Evolutionary conservation across 805 yeast genomes (phyloP), one percentile per base, ranked within the genome.

Genomic region (Torulaspora gathmanii): DNA sequence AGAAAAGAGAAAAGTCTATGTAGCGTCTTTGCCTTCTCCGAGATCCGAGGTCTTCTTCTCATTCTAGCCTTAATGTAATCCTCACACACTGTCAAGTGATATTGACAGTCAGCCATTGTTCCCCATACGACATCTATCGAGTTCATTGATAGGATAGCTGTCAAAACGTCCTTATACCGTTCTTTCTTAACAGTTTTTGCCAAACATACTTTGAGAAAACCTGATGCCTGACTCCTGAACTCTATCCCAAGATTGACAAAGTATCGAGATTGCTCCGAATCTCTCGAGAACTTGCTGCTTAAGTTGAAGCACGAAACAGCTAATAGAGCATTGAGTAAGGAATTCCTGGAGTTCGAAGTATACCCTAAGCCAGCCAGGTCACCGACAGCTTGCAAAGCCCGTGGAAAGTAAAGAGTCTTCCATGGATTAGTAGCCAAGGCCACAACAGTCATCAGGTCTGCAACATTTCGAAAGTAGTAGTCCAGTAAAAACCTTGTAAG

Each of bases 121-220:
- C 96, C 95, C 87, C 95, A 84, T 12, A 86, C 90, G 41, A 86
- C 82, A 66, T 88, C 95, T 41, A 88, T 85, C 5, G 90, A 81
- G 38, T 83, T 86, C 95, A 87, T 86, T 2, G 93, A 82, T 61
- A 88, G 72, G 17, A 86, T 81, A 0, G 95, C 93, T 40, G 87
- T 84, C 22, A 88, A 63, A 4, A 86, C 85, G 59, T 87, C 95
- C 59, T 88, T 87, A 63, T 88, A 87, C 60, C 84, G 83, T 57
- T 84, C 86, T 44, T 49, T 68, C 53, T 70, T 72, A 46, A 70
- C 74, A 58, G 72, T 80, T 62, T 57, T 76, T 49, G 60, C 75
- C 58, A 77, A 65, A 56, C 88, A 79, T 44, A 73, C 70, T 52
- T 78, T 77, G 37, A 87, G 73, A 61, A 83, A 85, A 28, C 73